Conservation (phyloP, 352 stramenopile species). For the Globisporangium acanthophoron region DNA sequence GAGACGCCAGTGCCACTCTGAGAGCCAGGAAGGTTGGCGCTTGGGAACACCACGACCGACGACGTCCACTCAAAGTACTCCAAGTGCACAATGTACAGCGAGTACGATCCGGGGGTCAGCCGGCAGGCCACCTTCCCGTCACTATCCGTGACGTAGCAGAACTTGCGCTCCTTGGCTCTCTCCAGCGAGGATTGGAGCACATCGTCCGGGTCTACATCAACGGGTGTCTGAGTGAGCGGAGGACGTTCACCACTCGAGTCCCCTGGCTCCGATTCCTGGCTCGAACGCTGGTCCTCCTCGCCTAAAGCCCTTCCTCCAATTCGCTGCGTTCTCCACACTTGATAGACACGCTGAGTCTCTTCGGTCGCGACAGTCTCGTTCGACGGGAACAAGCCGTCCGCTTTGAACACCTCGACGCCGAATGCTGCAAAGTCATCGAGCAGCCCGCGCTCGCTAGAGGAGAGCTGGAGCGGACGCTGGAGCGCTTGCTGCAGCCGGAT, state of each 20-base stretch:
- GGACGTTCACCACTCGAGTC: not conserved
- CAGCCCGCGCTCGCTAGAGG: conserved; percentile 45
- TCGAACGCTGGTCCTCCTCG: not conserved
- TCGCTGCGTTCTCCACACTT: conserved; percentile 17
- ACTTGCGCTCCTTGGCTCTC: conserved; percentile 6
- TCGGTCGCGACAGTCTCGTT: not conserved
- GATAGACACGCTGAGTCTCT: conserved; percentile 11
- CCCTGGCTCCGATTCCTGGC: not conserved
- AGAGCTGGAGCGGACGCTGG: conserved; percentile 26
- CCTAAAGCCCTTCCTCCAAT: not conserved
- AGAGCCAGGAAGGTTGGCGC: conserved; percentile 30
- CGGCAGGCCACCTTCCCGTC: conserved; percentile 31
- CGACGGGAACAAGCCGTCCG: not conserved
- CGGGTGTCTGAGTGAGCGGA: not conserved
- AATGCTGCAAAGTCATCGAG: conserved; percentile 28
- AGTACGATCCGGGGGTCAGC: conserved; percentile 55
- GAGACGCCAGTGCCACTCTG: conserved; percentile 23
- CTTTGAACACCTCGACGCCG: conserved; percentile 22
- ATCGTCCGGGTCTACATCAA: conserved; percentile 2
- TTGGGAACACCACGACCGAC: conserved; percentile 46
- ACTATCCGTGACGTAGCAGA: conserved; percentile 32
- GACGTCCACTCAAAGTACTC: conserved; percentile 75
- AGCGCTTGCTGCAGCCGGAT: conserved; percentile 44
- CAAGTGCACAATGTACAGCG: conserved; percentile 62
- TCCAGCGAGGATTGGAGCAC: conserved; percentile 6